Evolutionary conservation across 1,284 basidiomycete genomes (phyloP).

Genomic region (Farysia itapuensis): DNA sequence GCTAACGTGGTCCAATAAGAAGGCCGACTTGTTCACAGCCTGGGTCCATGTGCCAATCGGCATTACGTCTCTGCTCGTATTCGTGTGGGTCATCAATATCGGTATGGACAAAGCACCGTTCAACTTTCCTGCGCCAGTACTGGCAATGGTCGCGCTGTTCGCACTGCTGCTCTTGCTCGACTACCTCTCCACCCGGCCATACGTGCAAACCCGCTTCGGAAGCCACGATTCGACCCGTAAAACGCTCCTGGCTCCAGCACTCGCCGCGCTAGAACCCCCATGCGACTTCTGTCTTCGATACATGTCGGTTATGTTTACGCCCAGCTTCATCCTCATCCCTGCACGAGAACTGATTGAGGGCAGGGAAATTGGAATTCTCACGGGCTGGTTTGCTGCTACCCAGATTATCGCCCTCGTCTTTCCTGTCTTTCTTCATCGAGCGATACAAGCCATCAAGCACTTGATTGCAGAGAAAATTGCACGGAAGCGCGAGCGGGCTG

Average conservation of each 20-base stretch:
- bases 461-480: background rate
- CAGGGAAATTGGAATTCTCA: conserved; percentile 44
- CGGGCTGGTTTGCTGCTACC: conserved; percentile 41
- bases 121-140: conserved; percentile 42
- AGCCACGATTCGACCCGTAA: background rate
- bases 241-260: conserved; percentile 4
- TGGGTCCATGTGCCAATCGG: conserved; percentile 50
- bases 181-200: background rate
- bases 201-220: background rate
- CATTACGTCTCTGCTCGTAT: conserved; percentile 27
- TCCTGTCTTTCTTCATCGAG: conserved; percentile 29
- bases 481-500: background rate
- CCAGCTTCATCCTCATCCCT: conserved; percentile 49
- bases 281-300: conserved; percentile 50
- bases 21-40: conserved; percentile 29
- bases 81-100: conserved; percentile 37
- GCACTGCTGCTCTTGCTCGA: conserved; percentile 34
- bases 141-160: conserved; percentile 42
- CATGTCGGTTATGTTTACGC: conserved; percentile 53
- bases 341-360: conserved; percentile 44
- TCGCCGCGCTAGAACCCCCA: conserved; percentile 39
- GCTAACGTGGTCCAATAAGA: conserved; percentile 15
- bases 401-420: conserved; percentile 40
- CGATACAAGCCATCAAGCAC: conserved; percentile 1
- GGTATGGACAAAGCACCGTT: conserved; percentile 42